These are phyloP conservation scores for Stromatinia cepivora DNA, from an alignment of 2,329 filamentous ascomycete species.

Conservation along the genomic window DNA sequence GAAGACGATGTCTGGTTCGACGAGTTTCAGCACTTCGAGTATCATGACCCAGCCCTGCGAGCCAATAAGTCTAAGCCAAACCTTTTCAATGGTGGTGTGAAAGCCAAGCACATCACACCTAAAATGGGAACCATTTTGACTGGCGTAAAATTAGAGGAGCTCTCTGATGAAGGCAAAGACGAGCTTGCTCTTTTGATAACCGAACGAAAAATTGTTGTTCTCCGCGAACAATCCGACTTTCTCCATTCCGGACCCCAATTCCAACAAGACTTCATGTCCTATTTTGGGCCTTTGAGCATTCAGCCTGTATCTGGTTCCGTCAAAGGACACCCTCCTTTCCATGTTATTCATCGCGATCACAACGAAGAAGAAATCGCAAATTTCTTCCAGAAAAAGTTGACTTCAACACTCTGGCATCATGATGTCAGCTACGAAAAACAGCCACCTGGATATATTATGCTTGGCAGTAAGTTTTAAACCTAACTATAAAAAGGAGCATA, in stretches of 20 bases:
- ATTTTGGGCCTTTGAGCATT: conserved; percentile 64
- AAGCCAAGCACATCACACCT: conserved; percentile 57
- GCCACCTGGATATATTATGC: conserved; percentile 67
- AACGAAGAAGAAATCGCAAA: conserved; percentile 56
- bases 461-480: conserved; percentile 41
- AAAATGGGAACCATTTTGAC: conserved; percentile 46
- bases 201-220: conserved; percentile 47
- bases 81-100: conserved; percentile 59
- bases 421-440: conserved; percentile 71
- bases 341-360: conserved; percentile 68
- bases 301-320: conserved; percentile 68
- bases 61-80: conserved; percentile 65
- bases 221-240: conserved; percentile 53
- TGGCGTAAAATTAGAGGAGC: conserved; percentile 44
- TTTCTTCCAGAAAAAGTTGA: conserved; percentile 65
- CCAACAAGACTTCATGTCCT: conserved; percentile 60
- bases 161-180: conserved; percentile 44
- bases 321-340: conserved; percentile 58
- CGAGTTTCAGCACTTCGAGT: conserved; percentile 47
- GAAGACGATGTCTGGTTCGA: conserved; percentile 48
- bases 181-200: conserved; percentile 47
- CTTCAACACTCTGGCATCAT: conserved; percentile 66
- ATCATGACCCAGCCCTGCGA: conserved; percentile 49
- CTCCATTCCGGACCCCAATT: conserved; percentile 59
- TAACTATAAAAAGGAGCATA: background rate